Evolutionary conservation across 164 flowering plant genomes (phyloP).

Genomic region (Magnolia sinica): DNA sequence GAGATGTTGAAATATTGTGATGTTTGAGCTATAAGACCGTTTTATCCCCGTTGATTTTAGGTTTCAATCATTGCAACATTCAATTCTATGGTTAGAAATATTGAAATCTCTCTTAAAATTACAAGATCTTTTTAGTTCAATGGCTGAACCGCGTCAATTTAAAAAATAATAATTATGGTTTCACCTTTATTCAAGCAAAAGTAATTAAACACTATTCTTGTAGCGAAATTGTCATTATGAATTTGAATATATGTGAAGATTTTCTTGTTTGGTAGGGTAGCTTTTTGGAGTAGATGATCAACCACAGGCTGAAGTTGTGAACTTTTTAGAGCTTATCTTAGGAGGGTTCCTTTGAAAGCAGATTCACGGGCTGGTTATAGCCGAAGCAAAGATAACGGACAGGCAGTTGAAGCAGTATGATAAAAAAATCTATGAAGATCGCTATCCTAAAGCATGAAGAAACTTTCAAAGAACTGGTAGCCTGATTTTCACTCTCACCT

Average conservation of each 20-base stretch:
- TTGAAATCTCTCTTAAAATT: background rate
- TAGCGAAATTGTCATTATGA: background rate
- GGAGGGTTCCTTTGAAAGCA: background rate
- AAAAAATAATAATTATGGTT: background rate
- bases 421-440: conserved; percentile 61
- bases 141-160: too few relatives aligned
- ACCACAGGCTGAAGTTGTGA: background rate
- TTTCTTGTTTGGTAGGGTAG: background rate
- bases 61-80: background rate
- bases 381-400: conserved; percentile 36
- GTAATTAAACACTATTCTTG: background rate
- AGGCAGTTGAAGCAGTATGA: conserved; percentile 39
- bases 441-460: conserved; percentile 79
- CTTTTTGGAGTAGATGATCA: background rate
- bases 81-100: background rate
- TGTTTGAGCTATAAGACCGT: background rate
- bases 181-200: background rate
- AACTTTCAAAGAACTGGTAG: conserved; percentile 83
- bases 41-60: background rate
- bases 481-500: background rate
- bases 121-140: background rate
- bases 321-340: background rate
- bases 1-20: background rate
- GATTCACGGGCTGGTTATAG: background rate
- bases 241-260: background rate